These are phyloP conservation scores for Leptographium lundbergii DNA, from an alignment of 2,329 filamentous ascomycete genomes.

Conservation along the genomic window DNA sequence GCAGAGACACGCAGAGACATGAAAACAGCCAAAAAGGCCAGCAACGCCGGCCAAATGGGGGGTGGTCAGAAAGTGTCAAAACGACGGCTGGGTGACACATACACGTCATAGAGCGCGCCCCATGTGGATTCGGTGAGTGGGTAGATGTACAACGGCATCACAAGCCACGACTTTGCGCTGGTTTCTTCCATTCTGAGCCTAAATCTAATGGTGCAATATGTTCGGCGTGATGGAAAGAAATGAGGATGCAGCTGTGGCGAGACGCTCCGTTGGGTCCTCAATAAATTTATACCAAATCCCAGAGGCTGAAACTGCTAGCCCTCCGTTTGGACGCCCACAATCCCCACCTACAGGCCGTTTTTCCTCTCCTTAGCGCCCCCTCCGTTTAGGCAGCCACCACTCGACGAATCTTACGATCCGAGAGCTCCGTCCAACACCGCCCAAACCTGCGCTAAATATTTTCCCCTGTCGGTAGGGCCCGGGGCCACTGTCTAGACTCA, in stretches of 20 bases:
- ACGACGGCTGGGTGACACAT: background rate
- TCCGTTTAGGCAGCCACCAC: background rate
- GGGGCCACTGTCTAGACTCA: background rate
- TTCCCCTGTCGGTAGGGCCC: background rate
- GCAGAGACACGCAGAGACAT: background rate
- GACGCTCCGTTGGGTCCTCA: background rate
- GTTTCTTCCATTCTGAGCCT: background rate
- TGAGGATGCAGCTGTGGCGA: background rate
- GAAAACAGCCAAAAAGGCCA: background rate
- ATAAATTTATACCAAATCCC: background rate
- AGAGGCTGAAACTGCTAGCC: background rate
- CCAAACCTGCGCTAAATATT: background rate
- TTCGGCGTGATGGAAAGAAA: background rate
- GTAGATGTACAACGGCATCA: slow-evolving; percentile 7
- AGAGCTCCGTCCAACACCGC: background rate
- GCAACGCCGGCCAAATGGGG: background rate
- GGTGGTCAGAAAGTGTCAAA: background rate
- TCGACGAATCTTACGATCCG: background rate
- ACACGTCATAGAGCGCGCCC: slow-evolving; percentile 5
- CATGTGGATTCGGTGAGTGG: slow-evolving; percentile 1
- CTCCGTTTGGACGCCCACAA: background rate
- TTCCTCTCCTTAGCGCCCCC: background rate
- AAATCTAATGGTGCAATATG: background rate
- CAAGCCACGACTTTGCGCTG: slow-evolving; percentile 1
- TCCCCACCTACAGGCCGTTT: background rate